These are phyloP conservation scores for Xerophyta viscosa DNA, from an alignment of 106 monocot species.

Conservation along the genomic window DNA sequence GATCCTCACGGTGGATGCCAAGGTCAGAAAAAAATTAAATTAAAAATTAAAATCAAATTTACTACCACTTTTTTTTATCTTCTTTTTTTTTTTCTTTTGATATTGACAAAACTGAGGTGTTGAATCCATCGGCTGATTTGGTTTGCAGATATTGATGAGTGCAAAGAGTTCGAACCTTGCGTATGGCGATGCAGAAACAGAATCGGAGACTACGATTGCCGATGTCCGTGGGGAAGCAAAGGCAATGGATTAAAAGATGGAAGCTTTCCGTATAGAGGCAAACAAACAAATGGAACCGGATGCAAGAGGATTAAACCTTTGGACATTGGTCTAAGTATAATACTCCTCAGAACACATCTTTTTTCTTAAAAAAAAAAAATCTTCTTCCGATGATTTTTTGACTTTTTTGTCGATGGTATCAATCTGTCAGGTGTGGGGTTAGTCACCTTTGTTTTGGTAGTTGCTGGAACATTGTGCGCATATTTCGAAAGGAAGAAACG, in stretches of 20 bases:
- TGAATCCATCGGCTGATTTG: too few species aligned
- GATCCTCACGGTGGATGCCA: constrained; percentile 23
- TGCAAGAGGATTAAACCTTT: constrained; percentile 4
- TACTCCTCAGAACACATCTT: too few species aligned
- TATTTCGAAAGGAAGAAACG: constrained; percentile 10
- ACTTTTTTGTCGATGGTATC: too few species aligned
- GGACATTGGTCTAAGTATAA: constrained; percentile 1
- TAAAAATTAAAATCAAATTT: too few species aligned
- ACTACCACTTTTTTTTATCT: too few species aligned
- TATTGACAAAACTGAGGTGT: background rate
- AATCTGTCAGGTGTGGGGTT: constrained; percentile 23
- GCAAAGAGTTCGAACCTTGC: background rate
- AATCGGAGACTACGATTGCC: constrained; percentile 1
- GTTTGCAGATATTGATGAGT: constrained; percentile 18
- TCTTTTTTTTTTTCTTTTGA: background rate
- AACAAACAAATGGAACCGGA: background rate
- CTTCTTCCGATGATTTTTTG: too few species aligned
- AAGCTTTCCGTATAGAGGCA: background rate
- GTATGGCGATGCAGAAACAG: background rate
- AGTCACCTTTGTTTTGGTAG: background rate
- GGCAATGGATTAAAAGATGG: too few species aligned
- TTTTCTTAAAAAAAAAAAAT: too few species aligned
- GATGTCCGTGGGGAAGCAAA: background rate
- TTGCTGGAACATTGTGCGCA: background rate
- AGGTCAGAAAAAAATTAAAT: constrained; percentile 34